Evolutionary conservation across 2,329 filamentous ascomycete genomes (phyloP), one percentile per base, ranked within the genome.

Genomic region (Ophiostoma pallidulum): DNA sequence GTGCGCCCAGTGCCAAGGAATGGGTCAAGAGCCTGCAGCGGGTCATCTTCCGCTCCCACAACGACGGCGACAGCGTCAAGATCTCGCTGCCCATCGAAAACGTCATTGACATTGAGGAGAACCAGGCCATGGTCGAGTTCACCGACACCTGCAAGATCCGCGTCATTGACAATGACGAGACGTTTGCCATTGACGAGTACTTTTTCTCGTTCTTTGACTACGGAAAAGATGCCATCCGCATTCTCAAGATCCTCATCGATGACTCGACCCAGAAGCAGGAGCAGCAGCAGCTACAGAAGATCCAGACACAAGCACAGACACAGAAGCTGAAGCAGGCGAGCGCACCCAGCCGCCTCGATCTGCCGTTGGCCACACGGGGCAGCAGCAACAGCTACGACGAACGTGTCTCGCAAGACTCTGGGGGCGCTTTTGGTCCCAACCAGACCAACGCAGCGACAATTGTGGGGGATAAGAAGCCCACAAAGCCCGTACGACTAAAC

Each of bases 51-150:
- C 78, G 90, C 43, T 91, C 89, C 10, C 90, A 94, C 66, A 97
- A 97, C 59, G 91, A 96, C 53, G 91, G 92, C 9, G 90, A 96
- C 61, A 95, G 90, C 60, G 87, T 98, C 63, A 97, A 97, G 69
- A 94, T 97, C 47, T 92, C 86, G 1, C 68, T 97, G 24, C 91
- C 90, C 0, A 85, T 95, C 44, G 77, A 82, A 50, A 95, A 94
- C 55, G 77, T 97, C 18, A 81, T 97, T 49, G 91, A 97, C 57
- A 81, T 97, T 39, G 92, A 97, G 62, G 86, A 95, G 54, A 92
- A 84, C 41, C 83, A 87, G 48, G 40, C 53, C 24, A 88, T 96
- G 67, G 76, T 94, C 47, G 87, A 94, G 54, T 89, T 94, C 63
- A 88, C 89, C 19, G 87, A 96, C 53, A 97, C 92, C 0, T 84